Evolutionary conservation across 2,329 filamentous ascomycete species (phyloP).

Genomic region (Neurospora sp.): DNA sequence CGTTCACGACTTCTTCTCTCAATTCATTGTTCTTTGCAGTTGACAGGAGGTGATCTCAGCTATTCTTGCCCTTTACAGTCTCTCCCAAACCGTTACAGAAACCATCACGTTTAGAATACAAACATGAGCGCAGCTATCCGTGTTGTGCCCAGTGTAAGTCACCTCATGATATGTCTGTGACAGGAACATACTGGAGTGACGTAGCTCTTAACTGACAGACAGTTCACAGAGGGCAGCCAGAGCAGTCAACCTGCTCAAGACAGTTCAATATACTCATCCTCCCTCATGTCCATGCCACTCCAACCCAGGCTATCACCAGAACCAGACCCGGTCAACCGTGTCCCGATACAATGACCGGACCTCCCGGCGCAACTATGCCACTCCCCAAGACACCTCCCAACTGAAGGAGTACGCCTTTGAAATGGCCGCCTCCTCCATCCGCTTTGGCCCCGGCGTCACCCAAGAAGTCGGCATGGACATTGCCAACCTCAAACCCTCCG

Average conservation of each 20-base stretch:
- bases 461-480: conserved; percentile 98
- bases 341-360: conserved; percentile 33
- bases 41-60: background rate
- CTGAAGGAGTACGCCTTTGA: conserved; percentile 98
- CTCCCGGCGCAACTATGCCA: conserved; percentile 51
- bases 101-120: background rate
- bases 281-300: conserved; percentile 87
- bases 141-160: conserved; percentile 20
- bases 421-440: conserved; percentile 91
- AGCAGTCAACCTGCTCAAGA: conserved; percentile 66
- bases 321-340: conserved; percentile 37
- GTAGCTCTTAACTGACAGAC: conserved; percentile 1
- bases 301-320: conserved; percentile 68
- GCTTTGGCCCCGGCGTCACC: conserved; percentile 87
- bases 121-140: conserved; percentile 19
- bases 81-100: background rate
- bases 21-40: background rate
- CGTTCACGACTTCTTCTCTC: background rate
- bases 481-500: conserved; percentile 69
- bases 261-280: conserved; percentile 85
- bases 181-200: background rate
- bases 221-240: conserved; percentile 44
- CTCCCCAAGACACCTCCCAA: conserved; percentile 59
- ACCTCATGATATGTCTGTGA: background rate
- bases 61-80: background rate